Conservation (phyloP, 768 basidiomycete species). For the Boletus rex-veris region DNA sequence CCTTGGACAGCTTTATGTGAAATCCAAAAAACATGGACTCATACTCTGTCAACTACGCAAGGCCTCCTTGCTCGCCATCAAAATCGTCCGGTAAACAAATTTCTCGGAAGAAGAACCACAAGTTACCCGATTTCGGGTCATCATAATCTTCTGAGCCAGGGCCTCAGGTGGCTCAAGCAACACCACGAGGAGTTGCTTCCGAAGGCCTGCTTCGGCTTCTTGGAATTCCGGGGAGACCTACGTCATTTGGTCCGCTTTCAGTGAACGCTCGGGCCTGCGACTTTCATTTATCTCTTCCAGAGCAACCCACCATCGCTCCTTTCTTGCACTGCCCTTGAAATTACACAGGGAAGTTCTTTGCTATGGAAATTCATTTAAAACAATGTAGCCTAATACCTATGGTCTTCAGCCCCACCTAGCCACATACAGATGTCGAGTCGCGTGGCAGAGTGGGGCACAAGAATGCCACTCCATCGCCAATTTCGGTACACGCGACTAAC, state of each 20-base stretch:
- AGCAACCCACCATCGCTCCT: not conserved
- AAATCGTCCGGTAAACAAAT: too few relatives aligned
- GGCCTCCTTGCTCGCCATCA: too few relatives aligned
- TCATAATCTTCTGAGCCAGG: too few relatives aligned
- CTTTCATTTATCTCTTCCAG: not conserved
- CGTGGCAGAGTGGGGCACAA: too few relatives aligned
- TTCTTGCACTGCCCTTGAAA: constrained; percentile 11
- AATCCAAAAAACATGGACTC: too few relatives aligned
- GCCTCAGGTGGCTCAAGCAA: too few relatives aligned
- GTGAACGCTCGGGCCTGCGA: not conserved
- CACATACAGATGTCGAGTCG: not conserved
- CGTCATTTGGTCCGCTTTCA: not conserved
- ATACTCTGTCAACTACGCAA: too few relatives aligned
- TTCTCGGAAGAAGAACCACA: too few relatives aligned
- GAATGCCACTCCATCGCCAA: not conserved
- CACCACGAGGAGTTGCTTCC: not conserved
- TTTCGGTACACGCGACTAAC: constrained; percentile 11
- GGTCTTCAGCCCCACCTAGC: not conserved
- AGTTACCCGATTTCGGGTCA: too few relatives aligned
- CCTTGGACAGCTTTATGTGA: not conserved
- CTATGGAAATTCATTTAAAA: constrained; percentile 1
- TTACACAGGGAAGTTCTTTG: not conserved
- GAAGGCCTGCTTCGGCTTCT: not conserved
- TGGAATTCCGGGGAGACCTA: not conserved
- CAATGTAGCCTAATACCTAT: not conserved